Evolutionary conservation across 1,284 basidiomycete genomes (phyloP).

Genomic region (Malassezia cuniculi): DNA sequence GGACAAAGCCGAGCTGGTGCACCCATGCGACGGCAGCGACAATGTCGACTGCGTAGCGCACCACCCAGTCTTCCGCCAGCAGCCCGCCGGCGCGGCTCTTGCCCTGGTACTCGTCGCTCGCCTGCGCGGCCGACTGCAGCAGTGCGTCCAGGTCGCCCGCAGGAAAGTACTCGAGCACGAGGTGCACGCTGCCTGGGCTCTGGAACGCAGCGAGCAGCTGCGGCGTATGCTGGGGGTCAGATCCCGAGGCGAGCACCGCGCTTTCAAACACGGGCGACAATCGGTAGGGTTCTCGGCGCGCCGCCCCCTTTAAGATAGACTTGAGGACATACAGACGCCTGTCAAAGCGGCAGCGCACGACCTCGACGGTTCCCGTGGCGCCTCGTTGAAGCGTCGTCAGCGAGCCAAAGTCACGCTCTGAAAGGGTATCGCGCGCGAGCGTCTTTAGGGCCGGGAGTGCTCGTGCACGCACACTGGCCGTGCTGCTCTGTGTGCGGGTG

Average conservation of each 20-base stretch:
- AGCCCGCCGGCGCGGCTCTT: constrained; percentile 27
- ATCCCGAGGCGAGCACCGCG: constrained; percentile 19
- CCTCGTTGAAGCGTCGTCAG: constrained; percentile 31
- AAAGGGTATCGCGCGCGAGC: constrained; percentile 17
- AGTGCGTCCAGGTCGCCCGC: constrained; percentile 41
- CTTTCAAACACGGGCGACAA: constrained; percentile 34
- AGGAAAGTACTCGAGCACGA: constrained; percentile 42
- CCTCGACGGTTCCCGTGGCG: constrained; percentile 31
- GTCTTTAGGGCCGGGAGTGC: constrained; percentile 12
- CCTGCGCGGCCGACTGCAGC: constrained; percentile 27
- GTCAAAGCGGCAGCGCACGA: constrained; percentile 36
- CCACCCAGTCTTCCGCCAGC: constrained; percentile 29
- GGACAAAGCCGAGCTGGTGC: constrained; percentile 32
- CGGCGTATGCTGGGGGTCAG: no score
- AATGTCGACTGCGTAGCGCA: constrained; percentile 36
- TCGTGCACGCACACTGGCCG: constrained; percentile 12
- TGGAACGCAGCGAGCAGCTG: constrained; percentile 36
- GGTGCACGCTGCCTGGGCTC: constrained; percentile 31
- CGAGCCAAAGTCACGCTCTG: constrained; percentile 26
- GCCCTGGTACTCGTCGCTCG: constrained; percentile 22
- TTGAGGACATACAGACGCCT: constrained; percentile 41
- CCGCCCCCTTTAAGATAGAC: constrained; percentile 36
- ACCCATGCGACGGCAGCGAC: constrained; percentile 39
- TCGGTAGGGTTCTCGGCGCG: constrained; percentile 27
- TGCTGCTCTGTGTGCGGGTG: constrained; percentile 13